Evolutionary conservation across 1,284 basidiomycete genomes (phyloP), one percentile per base, ranked within the genome.

Genomic region (Cutaneotrichosporon daszewskae): DNA sequence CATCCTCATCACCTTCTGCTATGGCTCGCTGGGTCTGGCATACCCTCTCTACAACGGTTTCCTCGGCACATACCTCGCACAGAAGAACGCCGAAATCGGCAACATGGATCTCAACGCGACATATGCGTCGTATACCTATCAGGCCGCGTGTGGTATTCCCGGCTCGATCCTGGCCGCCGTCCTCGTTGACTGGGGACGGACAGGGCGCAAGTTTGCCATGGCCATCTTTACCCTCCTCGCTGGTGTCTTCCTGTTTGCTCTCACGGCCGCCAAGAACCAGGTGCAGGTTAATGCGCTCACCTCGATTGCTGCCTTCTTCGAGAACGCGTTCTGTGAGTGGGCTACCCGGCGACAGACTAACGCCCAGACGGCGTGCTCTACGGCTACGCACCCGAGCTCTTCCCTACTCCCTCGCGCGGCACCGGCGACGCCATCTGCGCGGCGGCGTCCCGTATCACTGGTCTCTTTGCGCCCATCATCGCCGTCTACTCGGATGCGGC

Each of bases 371-470:
- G 77, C 12, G 74, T 81, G 10, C 69, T 82, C 17, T 82, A 76
- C 51, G 78, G 77, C 4, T 79, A 79, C 54, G 78, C 78, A 1
- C 81, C 81, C 16, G 80, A 82, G 55, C 76, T 81, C 10, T 83
- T 83, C 69, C 79, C 81, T 0, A 78, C 79, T 0, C 79, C 79
- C 1, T 76, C 78, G 43, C 73, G 81, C 29, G 81, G 80, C 5
- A 82, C 81, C 0, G 81, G 79, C 4, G 79, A 82, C 51, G 80
- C 80, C 1, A 64, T 82, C 23, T 73, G 76, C 48, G 68, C 76
- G 48, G 74, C 74, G 5, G 69, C 77, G 45, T 79, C 79, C 58
- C 73, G 80, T 31, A 69, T 81, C 31, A 73, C 74, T 29, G 80
- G 81, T 17, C 68, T 82, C 39, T 48, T 63, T 24, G 59, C 59